Percentiles rank a stretch among this genome's conserved stretches.
phyloP scores from a whole-genome alignment of 371 early-diverging fungal genomes.

The Fennellomyces sp. region DNA sequence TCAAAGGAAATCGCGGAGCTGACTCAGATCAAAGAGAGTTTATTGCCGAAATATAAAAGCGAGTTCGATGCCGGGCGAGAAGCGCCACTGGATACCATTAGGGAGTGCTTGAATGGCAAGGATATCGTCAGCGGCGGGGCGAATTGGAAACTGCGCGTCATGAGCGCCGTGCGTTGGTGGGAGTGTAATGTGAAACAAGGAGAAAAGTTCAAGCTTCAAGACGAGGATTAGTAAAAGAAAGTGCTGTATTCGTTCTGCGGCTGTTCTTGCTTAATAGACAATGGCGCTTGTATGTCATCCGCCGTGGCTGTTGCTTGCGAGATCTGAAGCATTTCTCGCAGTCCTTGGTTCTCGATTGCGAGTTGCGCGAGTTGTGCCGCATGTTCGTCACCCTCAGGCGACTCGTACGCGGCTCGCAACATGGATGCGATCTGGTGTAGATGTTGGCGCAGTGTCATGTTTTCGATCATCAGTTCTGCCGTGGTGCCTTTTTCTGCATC shows the following conservation, averaged over 20 bases:
- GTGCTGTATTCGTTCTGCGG: not conserved
- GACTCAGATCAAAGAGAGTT: slow-evolving; percentile 1
- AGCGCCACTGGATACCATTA: slow-evolving; percentile 9
- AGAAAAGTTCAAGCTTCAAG: not conserved
- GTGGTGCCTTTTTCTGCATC: slow-evolving; percentile 52
- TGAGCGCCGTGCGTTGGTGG: slow-evolving; percentile 30
- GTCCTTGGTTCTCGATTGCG: slow-evolving; percentile 29
- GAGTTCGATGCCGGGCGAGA: slow-evolving; percentile 20
- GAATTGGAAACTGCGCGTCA: slow-evolving; percentile 25
- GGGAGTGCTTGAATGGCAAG: slow-evolving; percentile 14
- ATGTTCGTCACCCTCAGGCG: slow-evolving; percentile 17
- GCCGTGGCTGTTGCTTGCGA: slow-evolving; percentile 6
- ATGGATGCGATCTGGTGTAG: slow-evolving; percentile 26
- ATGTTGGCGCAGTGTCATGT: slow-evolving; percentile 37
- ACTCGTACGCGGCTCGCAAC: slow-evolving; percentile 23
- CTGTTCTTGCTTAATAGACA: not conserved
- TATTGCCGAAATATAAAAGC: slow-evolving; percentile 14
- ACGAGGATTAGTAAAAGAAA: not conserved
- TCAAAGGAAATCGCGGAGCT: slow-evolving; percentile 13
- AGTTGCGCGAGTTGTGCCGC: slow-evolving; percentile 28
- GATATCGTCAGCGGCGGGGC: slow-evolving; percentile 24
- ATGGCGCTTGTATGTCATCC: not conserved
- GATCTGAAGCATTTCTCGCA: slow-evolving; percentile 26
- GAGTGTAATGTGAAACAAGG: slow-evolving; percentile 4
- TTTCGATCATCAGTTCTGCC: slow-evolving; percentile 42